Conservation (phyloP, 768 basidiomycete species). For the Mrakia blollopis region DNA sequence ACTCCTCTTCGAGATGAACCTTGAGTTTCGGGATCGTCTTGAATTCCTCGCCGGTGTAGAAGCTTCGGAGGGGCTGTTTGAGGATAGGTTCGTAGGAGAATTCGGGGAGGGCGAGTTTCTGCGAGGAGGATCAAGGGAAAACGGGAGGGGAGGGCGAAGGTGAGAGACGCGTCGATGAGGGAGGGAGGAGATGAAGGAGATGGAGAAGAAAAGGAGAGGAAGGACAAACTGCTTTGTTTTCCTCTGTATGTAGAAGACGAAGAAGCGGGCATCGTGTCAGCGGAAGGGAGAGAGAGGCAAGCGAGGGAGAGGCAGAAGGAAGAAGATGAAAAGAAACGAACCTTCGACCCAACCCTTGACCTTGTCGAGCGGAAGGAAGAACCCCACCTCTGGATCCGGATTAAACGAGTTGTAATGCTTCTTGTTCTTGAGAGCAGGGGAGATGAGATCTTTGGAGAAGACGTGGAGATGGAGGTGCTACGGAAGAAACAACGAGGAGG, state of each 20-base stretch:
- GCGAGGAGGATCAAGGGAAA: not conserved
- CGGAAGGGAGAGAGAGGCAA: too few species aligned
- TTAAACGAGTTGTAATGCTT: slow-evolving; percentile 32
- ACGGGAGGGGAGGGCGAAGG: not conserved
- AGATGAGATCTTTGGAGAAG: slow-evolving; percentile 25
- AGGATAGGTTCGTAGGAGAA: slow-evolving; percentile 25
- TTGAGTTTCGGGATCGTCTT: slow-evolving; percentile 43
- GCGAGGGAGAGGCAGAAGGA: not conserved
- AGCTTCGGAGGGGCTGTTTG: slow-evolving; percentile 3
- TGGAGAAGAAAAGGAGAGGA: too few species aligned
- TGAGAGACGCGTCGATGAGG: not conserved
- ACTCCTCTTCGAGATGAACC: slow-evolving; percentile 34
- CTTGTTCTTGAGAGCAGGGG: slow-evolving; percentile 30
- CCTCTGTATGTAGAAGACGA: not conserved
- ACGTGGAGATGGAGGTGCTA: slow-evolving; percentile 32
- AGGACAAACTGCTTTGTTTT: not conserved
- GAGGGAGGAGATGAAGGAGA: too few species aligned
- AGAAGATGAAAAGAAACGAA: not conserved
- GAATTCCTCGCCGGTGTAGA: slow-evolving; percentile 45
- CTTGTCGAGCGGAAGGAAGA: slow-evolving; percentile 21
- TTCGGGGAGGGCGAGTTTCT: not conserved
- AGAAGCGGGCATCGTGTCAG: not conserved
- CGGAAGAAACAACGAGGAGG: not conserved
- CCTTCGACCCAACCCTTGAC: slow-evolving; percentile 27
- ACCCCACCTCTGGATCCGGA: slow-evolving; percentile 15